Base-by-base conservation (phyloP, 768 basidiomycete genomes). In the Paxillus ammoniavirescens region DNA sequence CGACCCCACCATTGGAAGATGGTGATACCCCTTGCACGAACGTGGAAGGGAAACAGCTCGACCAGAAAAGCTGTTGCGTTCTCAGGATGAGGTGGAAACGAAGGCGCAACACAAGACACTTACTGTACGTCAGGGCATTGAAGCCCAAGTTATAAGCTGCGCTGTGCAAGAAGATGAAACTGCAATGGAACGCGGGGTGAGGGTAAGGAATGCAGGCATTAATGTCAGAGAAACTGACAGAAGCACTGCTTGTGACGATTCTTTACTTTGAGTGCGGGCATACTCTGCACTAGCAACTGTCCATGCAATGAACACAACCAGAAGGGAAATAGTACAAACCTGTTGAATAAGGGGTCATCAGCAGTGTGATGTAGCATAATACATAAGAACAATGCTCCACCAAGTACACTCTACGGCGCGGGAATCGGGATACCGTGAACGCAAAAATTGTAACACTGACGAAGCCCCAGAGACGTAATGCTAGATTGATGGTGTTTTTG, bases 31-130 rank as follows among this genome's bases (percentile, higher is more conserved):
- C 78, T 80, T 2, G 84, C 77, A 52, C 85, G 82, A 28, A 77
- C 76, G 56, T 82, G 78, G 71, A 75, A 86, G 0, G 85, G 84
- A 74, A 86, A 86, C 31, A 87, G 63, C 60, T 86, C 85, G n/a
- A 86, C 83, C 55, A 85, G 66, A 75, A 75, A 84, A 5, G 83
- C 83, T 83, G 58, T 61, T 23, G 17, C 30, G 23, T 35, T 10
- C 13, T 55, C 40, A 50, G 23, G 26, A 28, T 14, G 13, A 15
- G 9, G 7, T 18, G 30, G 44, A 8, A 18, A 3, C 26, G 8
- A 26, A 36, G 7, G 37, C 14, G 37, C 4, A 8, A 26, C 15
- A 1, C 26, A n/a, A 35, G 8, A 21, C 5, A 1, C 56, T 52
- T 15, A 63, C 61, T 37, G 8, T 56, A 63, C 3, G 23, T 33